A percentile compares a stretch with the other conserved stretches of the same genome.
Evolutionary conservation across 169 alveolate species (phyloP).

Genomic region (Pseudocohnilembus persalinus): DNA sequence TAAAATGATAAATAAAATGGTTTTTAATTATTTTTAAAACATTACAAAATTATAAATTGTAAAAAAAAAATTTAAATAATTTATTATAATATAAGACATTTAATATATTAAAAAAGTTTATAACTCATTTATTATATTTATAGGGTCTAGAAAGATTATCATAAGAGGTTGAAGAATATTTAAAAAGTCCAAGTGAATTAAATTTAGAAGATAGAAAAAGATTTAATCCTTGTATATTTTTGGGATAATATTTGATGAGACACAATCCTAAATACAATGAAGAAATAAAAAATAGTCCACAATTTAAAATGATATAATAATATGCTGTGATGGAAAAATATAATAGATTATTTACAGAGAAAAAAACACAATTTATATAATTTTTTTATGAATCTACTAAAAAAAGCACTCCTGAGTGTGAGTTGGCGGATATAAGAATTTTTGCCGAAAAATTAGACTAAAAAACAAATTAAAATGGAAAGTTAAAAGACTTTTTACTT

Average conservation of each 20-base stretch:
- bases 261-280: slow-evolving; percentile 32
- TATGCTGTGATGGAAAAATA: slow-evolving; percentile 21
- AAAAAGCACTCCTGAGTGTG: slow-evolving; percentile 8
- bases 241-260: slow-evolving; percentile 47
- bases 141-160: slow-evolving; percentile 40
- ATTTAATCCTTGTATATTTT: slow-evolving; percentile 50
- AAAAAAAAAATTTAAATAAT: too few relatives aligned
- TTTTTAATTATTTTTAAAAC: too few relatives aligned
- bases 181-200: slow-evolving; percentile 32
- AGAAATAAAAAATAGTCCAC: neutral
- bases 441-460: slow-evolving; percentile 5
- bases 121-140: too few relatives aligned
- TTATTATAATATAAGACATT: too few relatives aligned
- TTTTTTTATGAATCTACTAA: slow-evolving; percentile 4
- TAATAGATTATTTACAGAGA: slow-evolving; percentile 1
- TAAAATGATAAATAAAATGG: too few relatives aligned
- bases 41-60: too few relatives aligned
- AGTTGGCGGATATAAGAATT: neutral
- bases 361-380: slow-evolving; percentile 4
- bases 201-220: slow-evolving; percentile 44
- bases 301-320: slow-evolving; percentile 7
- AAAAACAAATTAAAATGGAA: neutral
- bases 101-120: too few relatives aligned
- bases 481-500: neutral
- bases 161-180: slow-evolving; percentile 29